Percentiles rank a stretch among this genome's conserved stretches.
phyloP scores from a whole-genome alignment of 192 early-diverging fungal species.

The Jimgerdemannia flammicorona region DNA sequence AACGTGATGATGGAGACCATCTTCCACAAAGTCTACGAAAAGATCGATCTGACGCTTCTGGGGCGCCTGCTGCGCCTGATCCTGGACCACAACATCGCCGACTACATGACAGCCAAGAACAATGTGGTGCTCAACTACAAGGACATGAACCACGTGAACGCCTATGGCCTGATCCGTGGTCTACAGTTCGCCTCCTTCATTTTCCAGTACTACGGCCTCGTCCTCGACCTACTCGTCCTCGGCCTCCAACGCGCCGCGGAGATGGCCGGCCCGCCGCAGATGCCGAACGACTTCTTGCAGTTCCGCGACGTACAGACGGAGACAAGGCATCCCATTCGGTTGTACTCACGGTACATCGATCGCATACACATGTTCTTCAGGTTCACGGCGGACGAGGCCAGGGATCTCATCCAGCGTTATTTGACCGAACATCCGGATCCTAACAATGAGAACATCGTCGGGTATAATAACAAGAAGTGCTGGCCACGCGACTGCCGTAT shows the following conservation, averaged over 20 bases:
- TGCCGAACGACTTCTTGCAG: slow-evolving; percentile 97
- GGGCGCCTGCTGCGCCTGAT: slow-evolving; percentile 92
- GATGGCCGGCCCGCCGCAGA: slow-evolving; percentile 90
- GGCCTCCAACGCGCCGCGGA: slow-evolving; percentile 93
- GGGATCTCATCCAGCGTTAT: slow-evolving; percentile 95
- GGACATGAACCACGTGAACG: slow-evolving; percentile 99
- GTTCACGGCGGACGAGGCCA: slow-evolving; percentile 89
- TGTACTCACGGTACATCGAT: slow-evolving; percentile 96
- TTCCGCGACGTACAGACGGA: slow-evolving; percentile 90
- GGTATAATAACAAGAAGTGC: slow-evolving; percentile 98
- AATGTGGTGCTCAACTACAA: slow-evolving; percentile 97
- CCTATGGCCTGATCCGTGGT: slow-evolving; percentile 95
- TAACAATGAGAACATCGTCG: slow-evolving; percentile 97
- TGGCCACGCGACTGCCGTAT: slow-evolving; percentile 99
- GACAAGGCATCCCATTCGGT: slow-evolving; percentile 91
- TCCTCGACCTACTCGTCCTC: slow-evolving; percentile 91
- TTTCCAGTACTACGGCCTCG: slow-evolving; percentile 98
- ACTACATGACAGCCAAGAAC: slow-evolving; percentile 99
- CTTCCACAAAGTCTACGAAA: slow-evolving; percentile 91
- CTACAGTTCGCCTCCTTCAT: slow-evolving; percentile 98
- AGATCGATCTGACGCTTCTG: slow-evolving; percentile 95
- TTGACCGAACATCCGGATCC: slow-evolving; percentile 98
- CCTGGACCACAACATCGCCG: slow-evolving; percentile 99
- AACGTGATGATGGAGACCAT: slow-evolving; percentile 96
- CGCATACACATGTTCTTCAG: slow-evolving; percentile 91